These are phyloP conservation scores for Scheffersomyces illinoinensis DNA, from an alignment of 1,139 yeast species.

Conservation along the genomic window DNA sequence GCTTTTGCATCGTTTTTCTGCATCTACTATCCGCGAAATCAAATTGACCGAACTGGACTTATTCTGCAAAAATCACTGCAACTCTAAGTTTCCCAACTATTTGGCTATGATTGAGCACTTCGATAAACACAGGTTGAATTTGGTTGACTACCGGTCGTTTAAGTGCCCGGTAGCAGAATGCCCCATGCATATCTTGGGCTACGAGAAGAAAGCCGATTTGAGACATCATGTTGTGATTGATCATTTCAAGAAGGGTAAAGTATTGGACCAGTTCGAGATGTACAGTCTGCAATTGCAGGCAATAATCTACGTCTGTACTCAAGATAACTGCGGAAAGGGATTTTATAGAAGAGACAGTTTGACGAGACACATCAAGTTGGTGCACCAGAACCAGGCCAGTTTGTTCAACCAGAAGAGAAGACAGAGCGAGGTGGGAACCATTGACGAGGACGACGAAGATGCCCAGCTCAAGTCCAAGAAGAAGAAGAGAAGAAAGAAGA, in stretches of 20 bases:
- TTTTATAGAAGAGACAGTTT: constrained; percentile 61
- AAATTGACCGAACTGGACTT: constrained; percentile 10
- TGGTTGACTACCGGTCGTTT: constrained; percentile 12
- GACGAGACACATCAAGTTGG: constrained; percentile 53
- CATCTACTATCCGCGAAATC: constrained; percentile 5
- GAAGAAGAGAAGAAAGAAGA: constrained; percentile 1
- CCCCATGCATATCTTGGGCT: constrained; percentile 63
- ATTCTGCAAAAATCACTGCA: constrained; percentile 12
- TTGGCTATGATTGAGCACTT: constrained; percentile 12
- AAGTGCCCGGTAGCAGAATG: constrained; percentile 58
- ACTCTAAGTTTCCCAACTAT: constrained; percentile 8
- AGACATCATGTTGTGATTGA: constrained; percentile 62
- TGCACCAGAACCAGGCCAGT: constrained; percentile 39
- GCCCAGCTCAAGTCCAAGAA: constrained; percentile 3
- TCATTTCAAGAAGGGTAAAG: constrained; percentile 35
- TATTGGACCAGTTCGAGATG: constrained; percentile 14
- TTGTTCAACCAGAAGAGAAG: constrained; percentile 8
- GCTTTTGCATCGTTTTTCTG: constrained; percentile 7
- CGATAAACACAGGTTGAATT: constrained; percentile 9
- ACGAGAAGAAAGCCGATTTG: constrained; percentile 59
- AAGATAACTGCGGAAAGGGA: constrained; percentile 46
- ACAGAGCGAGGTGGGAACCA: neutral
- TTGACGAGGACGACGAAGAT: neutral
- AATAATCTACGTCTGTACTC: constrained; percentile 17
- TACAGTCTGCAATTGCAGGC: constrained; percentile 5